Evolutionary conservation across 2,329 filamentous ascomycete genomes (phyloP).

Genomic region (Lasiodiplodia sp.): DNA sequence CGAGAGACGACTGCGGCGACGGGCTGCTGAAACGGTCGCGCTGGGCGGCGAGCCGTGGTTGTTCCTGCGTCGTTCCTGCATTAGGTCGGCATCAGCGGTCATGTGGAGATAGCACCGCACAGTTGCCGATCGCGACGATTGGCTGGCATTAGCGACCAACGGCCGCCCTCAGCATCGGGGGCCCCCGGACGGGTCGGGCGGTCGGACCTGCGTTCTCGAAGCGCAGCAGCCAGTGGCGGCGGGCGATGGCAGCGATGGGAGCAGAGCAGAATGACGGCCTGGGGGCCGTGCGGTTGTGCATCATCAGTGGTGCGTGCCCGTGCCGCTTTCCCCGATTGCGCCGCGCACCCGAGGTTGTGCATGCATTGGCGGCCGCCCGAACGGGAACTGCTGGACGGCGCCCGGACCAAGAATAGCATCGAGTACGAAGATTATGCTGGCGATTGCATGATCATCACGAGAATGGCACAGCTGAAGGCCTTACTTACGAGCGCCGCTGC

Average conservation of each 20-base stretch:
- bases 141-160: constrained; percentile 25
- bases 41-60: constrained; percentile 17
- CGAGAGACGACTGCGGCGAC: not conserved
- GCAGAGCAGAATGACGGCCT: constrained; percentile 34
- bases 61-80: constrained; percentile 53
- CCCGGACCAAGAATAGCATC: constrained; percentile 26
- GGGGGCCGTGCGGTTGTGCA: constrained; percentile 36
- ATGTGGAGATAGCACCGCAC: constrained; percentile 22
- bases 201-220: constrained; percentile 29
- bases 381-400: constrained; percentile 13
- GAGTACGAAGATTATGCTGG: constrained; percentile 26
- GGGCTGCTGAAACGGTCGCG: constrained; percentile 27
- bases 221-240: constrained; percentile 14
- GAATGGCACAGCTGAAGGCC: constrained; percentile 28
- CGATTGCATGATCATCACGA: constrained; percentile 31
- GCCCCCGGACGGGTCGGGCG: constrained; percentile 22
- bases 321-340: constrained; percentile 18
- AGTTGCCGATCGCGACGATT: constrained; percentile 28
- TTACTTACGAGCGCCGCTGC: constrained; percentile 25
- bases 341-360: constrained; percentile 29
- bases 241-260: constrained; percentile 9
- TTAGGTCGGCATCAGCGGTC: constrained; percentile 37
- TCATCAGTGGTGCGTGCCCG: constrained; percentile 21
- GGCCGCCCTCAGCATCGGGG: constrained; percentile 21
- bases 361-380: constrained; percentile 21